These are phyloP conservation scores for Ceratocystis ficicola DNA, from an alignment of 2,329 filamentous ascomycete genomes.

Conservation along the genomic window DNA sequence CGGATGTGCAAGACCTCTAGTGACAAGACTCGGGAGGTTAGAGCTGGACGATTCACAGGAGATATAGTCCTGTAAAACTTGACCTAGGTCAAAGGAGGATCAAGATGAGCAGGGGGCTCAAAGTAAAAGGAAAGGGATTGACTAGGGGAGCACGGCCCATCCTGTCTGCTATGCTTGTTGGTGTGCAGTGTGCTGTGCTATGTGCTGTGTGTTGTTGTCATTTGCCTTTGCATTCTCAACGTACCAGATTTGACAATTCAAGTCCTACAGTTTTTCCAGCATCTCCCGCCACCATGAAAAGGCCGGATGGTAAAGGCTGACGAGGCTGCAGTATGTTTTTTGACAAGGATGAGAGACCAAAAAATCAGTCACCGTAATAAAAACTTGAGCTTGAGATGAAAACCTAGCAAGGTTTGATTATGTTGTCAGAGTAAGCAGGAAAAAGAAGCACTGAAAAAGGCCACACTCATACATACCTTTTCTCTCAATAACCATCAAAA, in stretches of 20 bases:
- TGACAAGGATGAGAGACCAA: neutral
- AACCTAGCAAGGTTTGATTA: neutral
- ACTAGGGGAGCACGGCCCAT: conserved; percentile 2
- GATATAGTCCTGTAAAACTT: conserved; percentile 19
- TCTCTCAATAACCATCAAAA: neutral
- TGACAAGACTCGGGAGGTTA: conserved; percentile 17
- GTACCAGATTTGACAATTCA: neutral
- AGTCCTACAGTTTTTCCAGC: neutral
- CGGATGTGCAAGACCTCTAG: neutral
- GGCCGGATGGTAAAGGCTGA: neutral
- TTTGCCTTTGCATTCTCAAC: neutral
- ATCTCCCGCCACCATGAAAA: neutral
- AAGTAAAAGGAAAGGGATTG: conserved; percentile 16
- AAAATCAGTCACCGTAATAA: neutral
- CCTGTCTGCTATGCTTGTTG: conserved; percentile 1
- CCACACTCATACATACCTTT: neutral
- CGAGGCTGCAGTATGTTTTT: neutral
- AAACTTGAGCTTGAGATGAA: neutral
- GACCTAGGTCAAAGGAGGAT: conserved; percentile 18
- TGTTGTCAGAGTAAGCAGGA: neutral
- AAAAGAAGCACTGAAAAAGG: neutral
- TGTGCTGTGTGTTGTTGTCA: conserved; percentile 12
- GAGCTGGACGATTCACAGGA: conserved; percentile 19
- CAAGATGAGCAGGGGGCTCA: conserved; percentile 15
- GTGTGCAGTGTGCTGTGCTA: neutral